Evolutionary conservation across 2,329 filamentous ascomycete species (phyloP), one percentile per base, ranked within the genome.

Genomic region (Botrytis byssoidea): DNA sequence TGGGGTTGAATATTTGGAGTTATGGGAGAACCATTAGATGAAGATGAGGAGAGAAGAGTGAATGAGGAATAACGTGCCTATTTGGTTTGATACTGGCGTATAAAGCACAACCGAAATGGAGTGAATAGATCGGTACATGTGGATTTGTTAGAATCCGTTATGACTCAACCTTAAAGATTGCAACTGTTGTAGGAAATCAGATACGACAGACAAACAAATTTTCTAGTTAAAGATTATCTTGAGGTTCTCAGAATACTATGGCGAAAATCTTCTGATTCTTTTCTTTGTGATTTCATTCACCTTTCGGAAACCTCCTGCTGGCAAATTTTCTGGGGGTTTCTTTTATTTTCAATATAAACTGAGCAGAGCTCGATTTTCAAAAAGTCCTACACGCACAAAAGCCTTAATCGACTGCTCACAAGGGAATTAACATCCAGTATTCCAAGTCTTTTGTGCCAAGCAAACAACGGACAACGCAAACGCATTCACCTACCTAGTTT

Each of bases 1-100:
- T 90, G 73, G 89, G 88, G 0, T 80, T 90, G 81, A 90, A 91
- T 81, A 89, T 91, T 75, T 91, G 89, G 89, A 89, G 86, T 80
- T 90, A 88, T 88, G 81, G 78, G 46, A 67, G 48, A 18, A 65
- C 59, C 42, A n/a, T 64, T 10, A 69, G 44, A 44, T 73, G 59
- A 73, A 44, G 7, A 32, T 46, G 46, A 10, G 4, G 40, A 37
- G 63, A 55, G 16, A 22, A 42, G 12, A 25, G 22, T 9, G n/a
- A 59, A 57, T 35, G 22, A 20, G 7, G 35, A n/a, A 35, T 46
- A 29, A n/a, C 14, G 20, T 37, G 29, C 8, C 16, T 42, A n/a
- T 46, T 22, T 6, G 18, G 63, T 46, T 22, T 6, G 18, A 25
- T 35, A 42, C 32, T 61, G 12, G 29, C 46, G 55, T 61, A 44